Evolutionary conservation across 2,329 filamentous ascomycete species (phyloP).

Genomic region (Fusarium buxicola): DNA sequence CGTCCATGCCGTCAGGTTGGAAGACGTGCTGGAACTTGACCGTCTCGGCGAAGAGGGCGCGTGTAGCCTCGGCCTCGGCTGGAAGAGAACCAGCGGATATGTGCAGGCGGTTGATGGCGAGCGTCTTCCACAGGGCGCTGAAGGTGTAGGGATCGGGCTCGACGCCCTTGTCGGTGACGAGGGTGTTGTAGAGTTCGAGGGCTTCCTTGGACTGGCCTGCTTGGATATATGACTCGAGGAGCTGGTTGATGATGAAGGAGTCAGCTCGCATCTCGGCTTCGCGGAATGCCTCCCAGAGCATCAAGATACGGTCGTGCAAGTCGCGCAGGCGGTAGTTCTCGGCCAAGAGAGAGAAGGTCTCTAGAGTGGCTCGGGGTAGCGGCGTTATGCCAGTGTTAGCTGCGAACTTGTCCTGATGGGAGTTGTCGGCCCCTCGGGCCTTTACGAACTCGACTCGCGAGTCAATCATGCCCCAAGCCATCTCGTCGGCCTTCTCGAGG

Average conservation of each 20-base stretch:
- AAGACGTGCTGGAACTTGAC: constrained; percentile 62
- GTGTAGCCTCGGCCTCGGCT: constrained; percentile 51
- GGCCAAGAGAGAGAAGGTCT: constrained; percentile 82
- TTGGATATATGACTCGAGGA: constrained; percentile 75
- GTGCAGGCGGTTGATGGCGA: constrained; percentile 62
- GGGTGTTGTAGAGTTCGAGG: constrained; percentile 64
- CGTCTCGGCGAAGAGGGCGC: constrained; percentile 60
- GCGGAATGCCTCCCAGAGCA: constrained; percentile 71
- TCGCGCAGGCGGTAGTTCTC: constrained; percentile 76
- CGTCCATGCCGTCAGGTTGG: constrained; percentile 56
- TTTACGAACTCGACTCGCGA: constrained; percentile 73
- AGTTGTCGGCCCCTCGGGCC: constrained; percentile 49
- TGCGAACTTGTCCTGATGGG: constrained; percentile 2
- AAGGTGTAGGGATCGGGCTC: constrained; percentile 76
- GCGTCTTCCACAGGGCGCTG: constrained; percentile 72
- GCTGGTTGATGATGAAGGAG: constrained; percentile 82
- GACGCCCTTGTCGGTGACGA: constrained; percentile 63
- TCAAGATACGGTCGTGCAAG: constrained; percentile 66
- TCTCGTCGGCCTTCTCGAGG: constrained; percentile 70
- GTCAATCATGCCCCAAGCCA: constrained; percentile 83
- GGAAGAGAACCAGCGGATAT: constrained; percentile 44
- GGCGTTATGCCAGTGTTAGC: constrained; percentile 23
- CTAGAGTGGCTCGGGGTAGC: constrained; percentile 72
- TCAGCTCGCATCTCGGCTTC: constrained; percentile 74
- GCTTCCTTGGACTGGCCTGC: constrained; percentile 67